A percentile compares a stretch with the other conserved stretches of the same genome.
Conservation (phyloP, 768 basidiomycete species). For the Cyathus striatus region DNA sequence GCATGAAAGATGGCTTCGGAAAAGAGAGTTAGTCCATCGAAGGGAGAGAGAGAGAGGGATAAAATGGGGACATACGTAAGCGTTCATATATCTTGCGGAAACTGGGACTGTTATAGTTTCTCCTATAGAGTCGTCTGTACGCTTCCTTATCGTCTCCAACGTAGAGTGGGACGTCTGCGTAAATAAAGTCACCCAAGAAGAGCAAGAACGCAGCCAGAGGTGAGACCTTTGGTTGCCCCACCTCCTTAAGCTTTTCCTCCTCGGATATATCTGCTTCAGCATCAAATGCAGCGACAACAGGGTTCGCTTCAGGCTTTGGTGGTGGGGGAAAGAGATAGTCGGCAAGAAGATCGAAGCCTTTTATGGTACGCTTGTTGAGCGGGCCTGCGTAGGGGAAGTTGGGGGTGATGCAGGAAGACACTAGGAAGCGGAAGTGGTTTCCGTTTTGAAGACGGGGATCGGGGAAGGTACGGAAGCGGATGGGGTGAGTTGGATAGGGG, state of each 20-base stretch:
- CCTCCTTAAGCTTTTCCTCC: background rate
- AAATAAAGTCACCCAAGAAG: conserved; percentile 74
- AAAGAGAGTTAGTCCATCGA: background rate
- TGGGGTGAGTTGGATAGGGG: conserved; percentile 43
- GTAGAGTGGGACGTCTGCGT: conserved; percentile 66
- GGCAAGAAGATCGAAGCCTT: conserved; percentile 61
- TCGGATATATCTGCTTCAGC: background rate
- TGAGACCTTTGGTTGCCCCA: background rate
- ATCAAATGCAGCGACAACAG: too few relatives aligned
- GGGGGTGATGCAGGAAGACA: conserved; percentile 60
- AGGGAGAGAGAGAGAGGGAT: too few relatives aligned
- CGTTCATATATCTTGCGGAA: conserved; percentile 65
- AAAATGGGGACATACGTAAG: conserved; percentile 64
- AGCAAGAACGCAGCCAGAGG: conserved; percentile 53
- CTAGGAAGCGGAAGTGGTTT: conserved; percentile 63
- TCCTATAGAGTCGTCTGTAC: conserved; percentile 62
- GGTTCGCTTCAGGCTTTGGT: background rate
- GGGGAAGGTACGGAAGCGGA: conserved; percentile 70
- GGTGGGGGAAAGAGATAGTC: conserved; percentile 39
- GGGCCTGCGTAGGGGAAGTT: conserved; percentile 71
- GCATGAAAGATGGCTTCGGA: conserved; percentile 56
- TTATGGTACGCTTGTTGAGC: conserved; percentile 44
- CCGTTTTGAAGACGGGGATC: conserved; percentile 54
- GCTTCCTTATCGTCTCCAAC: conserved; percentile 52
- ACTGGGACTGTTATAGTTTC: conserved; percentile 59